Base-by-base conservation (phyloP, 2,329 filamentous ascomycete genomes). In the Moelleriella libera region DNA sequence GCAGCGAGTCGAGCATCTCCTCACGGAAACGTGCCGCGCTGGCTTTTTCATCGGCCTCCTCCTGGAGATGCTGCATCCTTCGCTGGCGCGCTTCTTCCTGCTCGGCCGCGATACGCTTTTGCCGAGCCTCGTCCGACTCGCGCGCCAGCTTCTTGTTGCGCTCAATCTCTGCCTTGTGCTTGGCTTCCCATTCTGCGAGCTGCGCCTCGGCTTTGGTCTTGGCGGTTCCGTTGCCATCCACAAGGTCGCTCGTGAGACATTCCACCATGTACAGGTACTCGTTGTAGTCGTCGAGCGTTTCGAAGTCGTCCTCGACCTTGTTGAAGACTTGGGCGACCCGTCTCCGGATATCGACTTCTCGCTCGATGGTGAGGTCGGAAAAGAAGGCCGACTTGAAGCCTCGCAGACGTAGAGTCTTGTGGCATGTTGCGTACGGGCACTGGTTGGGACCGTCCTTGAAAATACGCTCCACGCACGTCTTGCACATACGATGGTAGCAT, bases 401-500 rank as follows among this genome's bases (percentile, higher is more conserved):
- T 49, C 82, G 78, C 58, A 89, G 86, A 1, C 92, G 83, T 5
- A 98, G 74, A 1, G 88, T 97, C 63, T 85, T 83, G 61, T 81
- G 78, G 68, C 92, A 98, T 41, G 84, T 85, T 0, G 87, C 86
- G 49, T 96, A 87, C 1, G 92, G 92, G 61, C 94, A 98, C 51
- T 88, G 85, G 48, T 88, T 87, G 1, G 92, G 92, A 0, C 92
- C 92, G 48, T 87, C 82, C 37, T 84, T 85, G 74, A 97, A 98
- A 57, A 97, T 86, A 48, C 90, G 85, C 65, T 90, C 85, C 41
- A 97, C 89, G 69, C 92, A 98, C 49, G 86, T 89, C 63, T 88
- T 84, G 72, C 92, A 98, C 87, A 98, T 97, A 56, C 88, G 88
- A 73, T 98, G 92, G 72, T 98, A 98, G 76, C 92, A 98, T 72